Conservation (phyloP, 108 stramenopile genomes). For the Schizochytrium sp. region DNA sequence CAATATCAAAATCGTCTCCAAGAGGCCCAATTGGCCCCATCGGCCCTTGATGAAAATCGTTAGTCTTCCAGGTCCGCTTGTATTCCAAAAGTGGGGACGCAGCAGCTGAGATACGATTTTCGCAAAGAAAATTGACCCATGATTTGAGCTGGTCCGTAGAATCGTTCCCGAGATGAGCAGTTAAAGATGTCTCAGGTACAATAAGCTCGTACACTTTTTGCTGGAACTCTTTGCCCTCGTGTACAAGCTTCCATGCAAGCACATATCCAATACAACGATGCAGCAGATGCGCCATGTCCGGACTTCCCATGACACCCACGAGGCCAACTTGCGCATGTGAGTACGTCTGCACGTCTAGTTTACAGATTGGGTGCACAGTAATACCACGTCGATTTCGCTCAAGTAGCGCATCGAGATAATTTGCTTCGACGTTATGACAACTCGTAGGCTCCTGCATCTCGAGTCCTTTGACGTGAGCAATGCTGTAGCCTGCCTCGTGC, state of each 20-base stretch:
- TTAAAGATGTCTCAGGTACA: background rate
- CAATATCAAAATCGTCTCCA: background rate
- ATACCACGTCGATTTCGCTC: background rate
- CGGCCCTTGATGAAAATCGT: background rate
- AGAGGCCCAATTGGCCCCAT: background rate
- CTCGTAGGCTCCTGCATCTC: conserved; percentile 7
- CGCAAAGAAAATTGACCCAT: background rate
- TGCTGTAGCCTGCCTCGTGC: background rate
- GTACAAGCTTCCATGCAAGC: background rate
- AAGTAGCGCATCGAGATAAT: background rate
- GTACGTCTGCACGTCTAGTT: background rate
- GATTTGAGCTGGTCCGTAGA: background rate
- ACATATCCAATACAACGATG: background rate
- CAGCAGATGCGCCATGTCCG: background rate
- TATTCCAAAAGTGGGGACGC: no score
- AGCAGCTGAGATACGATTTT: background rate
- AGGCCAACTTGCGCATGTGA: background rate
- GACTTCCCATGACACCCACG: background rate
- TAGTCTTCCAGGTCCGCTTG: no score
- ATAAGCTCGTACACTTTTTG: no score
- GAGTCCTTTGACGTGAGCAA: background rate
- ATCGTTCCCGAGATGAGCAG: background rate
- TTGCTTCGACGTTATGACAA: background rate
- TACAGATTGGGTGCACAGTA: background rate
- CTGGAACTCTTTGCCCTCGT: no score